A percentile compares a stretch with the other conserved stretches of the same genome.
Evolutionary conservation across 73 alveolate genomes (phyloP).

Genomic region (Paramecium tetraurelia): DNA sequence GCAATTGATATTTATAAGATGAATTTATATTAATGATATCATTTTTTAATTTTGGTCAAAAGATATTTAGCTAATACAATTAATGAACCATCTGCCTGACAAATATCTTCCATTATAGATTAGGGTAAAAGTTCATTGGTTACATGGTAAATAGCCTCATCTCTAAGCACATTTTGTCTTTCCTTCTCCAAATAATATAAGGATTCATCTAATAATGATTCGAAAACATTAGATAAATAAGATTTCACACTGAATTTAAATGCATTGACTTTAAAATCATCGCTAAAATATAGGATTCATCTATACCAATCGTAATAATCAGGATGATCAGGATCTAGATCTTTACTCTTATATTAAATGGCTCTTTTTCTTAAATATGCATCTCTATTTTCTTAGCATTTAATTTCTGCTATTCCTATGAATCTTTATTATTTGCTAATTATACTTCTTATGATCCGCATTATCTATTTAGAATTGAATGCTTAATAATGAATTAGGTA

Average conservation of each 20-base stretch:
- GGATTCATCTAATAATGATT: slow-evolving; percentile 52
- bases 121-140: slow-evolving; percentile 24
- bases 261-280: slow-evolving; percentile 50
- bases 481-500: background rate
- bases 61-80: slow-evolving; percentile 55
- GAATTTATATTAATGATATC: background rate
- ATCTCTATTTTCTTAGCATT: slow-evolving; percentile 26
- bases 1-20: background rate
- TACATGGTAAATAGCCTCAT: slow-evolving; percentile 51
- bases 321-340: slow-evolving; percentile 42
- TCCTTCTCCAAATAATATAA: slow-evolving; percentile 59
- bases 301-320: slow-evolving; percentile 23
- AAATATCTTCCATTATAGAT: slow-evolving; percentile 51
- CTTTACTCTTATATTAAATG: slow-evolving; percentile 16
- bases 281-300: background rate
- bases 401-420: background rate
- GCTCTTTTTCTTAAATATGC: background rate
- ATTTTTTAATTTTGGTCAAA: slow-evolving; percentile 46
- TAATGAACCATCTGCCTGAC: slow-evolving; percentile 53
- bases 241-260: slow-evolving; percentile 54
- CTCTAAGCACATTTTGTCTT: slow-evolving; percentile 47
- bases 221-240: slow-evolving; percentile 55
- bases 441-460: slow-evolving; percentile 16
- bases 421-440: background rate
- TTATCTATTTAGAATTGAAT: background rate